These are phyloP conservation scores for Monilinia vaccinii-corymbosi DNA, from an alignment of 2,329 filamentous ascomycete species.

Conservation along the genomic window DNA sequence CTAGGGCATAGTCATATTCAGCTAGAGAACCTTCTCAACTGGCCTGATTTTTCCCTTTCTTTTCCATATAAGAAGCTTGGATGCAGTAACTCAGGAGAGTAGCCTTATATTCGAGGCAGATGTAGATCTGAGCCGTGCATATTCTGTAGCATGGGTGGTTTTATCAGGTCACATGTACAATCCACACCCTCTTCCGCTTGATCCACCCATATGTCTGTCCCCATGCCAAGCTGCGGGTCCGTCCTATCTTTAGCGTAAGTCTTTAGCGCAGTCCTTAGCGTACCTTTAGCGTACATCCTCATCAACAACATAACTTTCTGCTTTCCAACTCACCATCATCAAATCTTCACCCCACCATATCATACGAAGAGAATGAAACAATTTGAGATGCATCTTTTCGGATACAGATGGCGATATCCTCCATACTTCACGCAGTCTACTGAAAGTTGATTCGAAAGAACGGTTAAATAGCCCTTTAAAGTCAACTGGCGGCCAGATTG, in stretches of 20 bases:
- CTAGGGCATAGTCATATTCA: not conserved
- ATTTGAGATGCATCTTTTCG: not conserved
- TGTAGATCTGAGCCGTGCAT: not conserved
- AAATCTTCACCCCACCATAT: not conserved
- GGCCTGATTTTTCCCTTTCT: not conserved
- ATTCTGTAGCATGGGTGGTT: too few species aligned
- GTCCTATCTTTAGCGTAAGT: not conserved
- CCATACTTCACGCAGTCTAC: not conserved
- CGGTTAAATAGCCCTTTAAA: not conserved
- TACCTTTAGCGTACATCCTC: not conserved
- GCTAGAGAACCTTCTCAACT: not conserved
- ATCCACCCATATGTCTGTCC: too few species aligned
- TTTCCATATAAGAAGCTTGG: too few species aligned
- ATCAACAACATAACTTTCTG: too few species aligned
- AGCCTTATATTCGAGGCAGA: too few species aligned
- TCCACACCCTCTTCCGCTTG: too few species aligned
- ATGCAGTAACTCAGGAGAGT: too few species aligned
- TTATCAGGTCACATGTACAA: too few species aligned
- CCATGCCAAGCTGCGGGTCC: not conserved
- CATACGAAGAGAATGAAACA: not conserved
- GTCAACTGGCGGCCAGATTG: not conserved
- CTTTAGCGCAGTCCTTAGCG: not conserved
- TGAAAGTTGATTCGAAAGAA: not conserved
- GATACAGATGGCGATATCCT: not conserved
- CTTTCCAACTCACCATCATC: too few species aligned